Evolutionary conservation across 352 stramenopile species (phyloP).

Genomic region (Pythium scleroteichum): DNA sequence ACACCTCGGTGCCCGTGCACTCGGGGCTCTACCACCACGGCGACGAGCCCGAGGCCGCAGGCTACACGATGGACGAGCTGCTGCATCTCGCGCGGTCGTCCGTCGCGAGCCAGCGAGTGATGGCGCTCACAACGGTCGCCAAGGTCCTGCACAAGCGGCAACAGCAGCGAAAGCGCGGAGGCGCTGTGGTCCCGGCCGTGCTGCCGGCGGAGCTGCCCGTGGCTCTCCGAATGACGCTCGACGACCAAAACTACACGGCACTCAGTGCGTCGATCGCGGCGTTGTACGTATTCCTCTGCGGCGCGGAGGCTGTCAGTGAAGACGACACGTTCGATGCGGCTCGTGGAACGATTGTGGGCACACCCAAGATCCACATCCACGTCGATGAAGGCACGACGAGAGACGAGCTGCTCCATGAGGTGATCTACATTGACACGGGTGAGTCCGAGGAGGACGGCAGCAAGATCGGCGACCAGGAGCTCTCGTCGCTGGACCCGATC

Average conservation of each 20-base stretch:
- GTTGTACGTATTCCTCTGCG: conserved; percentile 31
- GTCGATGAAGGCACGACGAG: conserved; percentile 16
- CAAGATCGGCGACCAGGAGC: conserved; percentile 31
- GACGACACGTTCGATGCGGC: conserved; percentile 9
- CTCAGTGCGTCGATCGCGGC: conserved; percentile 31
- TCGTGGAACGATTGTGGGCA: conserved; percentile 7
- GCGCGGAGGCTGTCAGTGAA: neutral
- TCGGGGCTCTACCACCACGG: conserved; percentile 83
- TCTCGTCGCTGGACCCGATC: conserved; percentile 31
- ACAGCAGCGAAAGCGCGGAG: conserved; percentile 7
- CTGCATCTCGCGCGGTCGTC: conserved; percentile 71
- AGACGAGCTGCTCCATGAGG: conserved; percentile 27
- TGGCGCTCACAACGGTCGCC: conserved; percentile 60
- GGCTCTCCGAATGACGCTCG: conserved; percentile 31
- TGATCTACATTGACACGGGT: conserved; percentile 31
- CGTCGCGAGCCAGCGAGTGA: conserved; percentile 65
- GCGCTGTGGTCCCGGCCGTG: neutral
- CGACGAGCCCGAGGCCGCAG: conserved; percentile 63
- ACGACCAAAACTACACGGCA: conserved; percentile 41
- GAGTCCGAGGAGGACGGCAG: conserved; percentile 26
- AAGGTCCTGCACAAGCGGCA: conserved; percentile 60
- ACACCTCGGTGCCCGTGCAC: conserved; percentile 35
- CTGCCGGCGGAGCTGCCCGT: conserved; percentile 30
- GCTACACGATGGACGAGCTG: conserved; percentile 76
- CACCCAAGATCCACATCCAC: conserved; percentile 23